These are phyloP conservation scores for Taxillus chinensis DNA, from an alignment of 164 flowering plant species.

Conservation along the genomic window DNA sequence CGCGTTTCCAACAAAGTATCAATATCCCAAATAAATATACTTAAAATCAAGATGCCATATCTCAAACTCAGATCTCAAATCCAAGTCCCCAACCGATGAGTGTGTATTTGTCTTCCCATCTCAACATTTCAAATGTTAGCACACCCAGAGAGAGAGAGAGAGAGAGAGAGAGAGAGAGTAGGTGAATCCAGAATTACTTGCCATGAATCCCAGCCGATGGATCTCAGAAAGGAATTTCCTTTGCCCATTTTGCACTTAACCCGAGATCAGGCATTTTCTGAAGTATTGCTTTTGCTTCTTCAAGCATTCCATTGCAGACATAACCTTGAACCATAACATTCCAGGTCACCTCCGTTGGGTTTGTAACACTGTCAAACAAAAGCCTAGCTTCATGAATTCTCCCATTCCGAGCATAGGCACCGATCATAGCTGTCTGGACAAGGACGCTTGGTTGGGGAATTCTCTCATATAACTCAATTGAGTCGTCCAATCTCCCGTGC, in stretches of 20 bases:
- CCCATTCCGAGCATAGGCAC: slow-evolving; percentile 31
- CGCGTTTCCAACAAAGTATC: too few relatives aligned
- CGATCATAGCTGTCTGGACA: slow-evolving; percentile 26
- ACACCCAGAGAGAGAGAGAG: slow-evolving; percentile 34
- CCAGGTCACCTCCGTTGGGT: slow-evolving; percentile 29
- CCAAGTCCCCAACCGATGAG: slow-evolving; percentile 14
- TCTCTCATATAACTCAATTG: slow-evolving; percentile 23
- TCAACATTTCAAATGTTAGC: slow-evolving; percentile 25
- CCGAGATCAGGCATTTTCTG: slow-evolving; percentile 34
- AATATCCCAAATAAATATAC: too few relatives aligned
- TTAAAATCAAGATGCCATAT: too few relatives aligned
- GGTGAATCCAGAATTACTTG: slow-evolving; percentile 36
- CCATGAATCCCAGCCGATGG: slow-evolving; percentile 26
- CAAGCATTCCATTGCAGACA: slow-evolving; percentile 33
- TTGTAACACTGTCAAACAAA: slow-evolving; percentile 22
- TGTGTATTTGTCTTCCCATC: slow-evolving; percentile 29
- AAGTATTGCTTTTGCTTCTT: slow-evolving; percentile 29
- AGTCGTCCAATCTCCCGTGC: slow-evolving; percentile 30
- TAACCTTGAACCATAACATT: slow-evolving; percentile 38
- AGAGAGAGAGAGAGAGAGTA: too few relatives aligned
- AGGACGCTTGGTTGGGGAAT: slow-evolving; percentile 19
- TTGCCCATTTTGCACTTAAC: slow-evolving; percentile 29
- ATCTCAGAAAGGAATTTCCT: slow-evolving; percentile 20
- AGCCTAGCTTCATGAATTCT: slow-evolving; percentile 25
- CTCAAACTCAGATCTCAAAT: too few relatives aligned